Base-by-base conservation (phyloP, 257 asterid species). In the Solanum lycopersicoides region DNA sequence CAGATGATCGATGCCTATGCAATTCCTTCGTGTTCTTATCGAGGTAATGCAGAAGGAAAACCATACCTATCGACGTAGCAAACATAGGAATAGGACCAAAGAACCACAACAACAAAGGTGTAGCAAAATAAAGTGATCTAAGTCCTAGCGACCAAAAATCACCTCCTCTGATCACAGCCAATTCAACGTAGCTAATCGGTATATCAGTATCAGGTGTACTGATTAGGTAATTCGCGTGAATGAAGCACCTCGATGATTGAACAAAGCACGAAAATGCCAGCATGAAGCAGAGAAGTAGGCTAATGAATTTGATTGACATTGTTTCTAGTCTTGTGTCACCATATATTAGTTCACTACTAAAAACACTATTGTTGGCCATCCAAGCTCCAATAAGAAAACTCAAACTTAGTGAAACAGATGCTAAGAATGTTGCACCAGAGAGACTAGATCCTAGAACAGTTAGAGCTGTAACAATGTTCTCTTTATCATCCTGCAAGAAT, bases 311-410 rank as follows among this genome's bases (percentile, higher is more conserved):
- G 84, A 91, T 30, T 77, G 89, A 91, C 34, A 87, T 45, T 1
- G 89, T 63, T 7, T 90, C 88, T 12, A 90, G 35, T n/a, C 89
- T 90, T 9, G 86, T 91, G 60, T 90, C 92, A 47, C 95, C 94
- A 72, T 93, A 92, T 84, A 92, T 87, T 37, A 88, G 60, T n/a
- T 71, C 86, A 44, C 88, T 89, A 47, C 90, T 37, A 68, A 87
- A 84, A 25, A 87, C 91, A 28, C 85, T 86, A 21, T 86, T 75
- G 87, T 90, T 91, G 34, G 95, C 96, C 37, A 92, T 90, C 94
- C 91, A 93, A 2, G 93, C 95, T 45, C 95, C 94, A 3, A 92
- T 89, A 6, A 93, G 45, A 15, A 94, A 92, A 89, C 92, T 87
- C 4, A 93, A 85, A 65, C 87, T 91, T 9, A 92, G 95, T 85